Evolutionary conservation across 441 rosid species (phyloP).

Genomic region (Arabidopsis hybrid): DNA sequence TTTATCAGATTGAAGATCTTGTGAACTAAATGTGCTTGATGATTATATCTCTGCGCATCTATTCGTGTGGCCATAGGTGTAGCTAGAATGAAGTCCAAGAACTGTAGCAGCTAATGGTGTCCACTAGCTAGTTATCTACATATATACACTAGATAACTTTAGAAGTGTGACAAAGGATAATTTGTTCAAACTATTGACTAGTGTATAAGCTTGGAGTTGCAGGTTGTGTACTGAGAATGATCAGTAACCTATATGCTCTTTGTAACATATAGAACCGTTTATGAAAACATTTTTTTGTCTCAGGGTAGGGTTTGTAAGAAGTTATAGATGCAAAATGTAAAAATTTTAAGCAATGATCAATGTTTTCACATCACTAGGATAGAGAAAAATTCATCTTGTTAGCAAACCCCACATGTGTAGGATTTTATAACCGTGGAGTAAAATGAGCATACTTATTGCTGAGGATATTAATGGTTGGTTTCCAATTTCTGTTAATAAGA

Average conservation of each 20-base stretch:
- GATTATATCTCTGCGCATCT: slow-evolving; percentile 3
- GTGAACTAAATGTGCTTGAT: slow-evolving; percentile 4
- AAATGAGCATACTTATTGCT: neutral
- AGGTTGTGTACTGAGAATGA: neutral
- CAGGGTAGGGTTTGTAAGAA: neutral
- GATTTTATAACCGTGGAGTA: neutral
- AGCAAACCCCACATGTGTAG: neutral
- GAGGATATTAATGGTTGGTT: neutral
- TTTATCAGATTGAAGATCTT: slow-evolving; percentile 11
- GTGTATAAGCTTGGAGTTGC: slow-evolving; percentile 2
- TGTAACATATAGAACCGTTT: neutral
- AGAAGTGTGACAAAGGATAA: neutral
- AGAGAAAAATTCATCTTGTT: neutral
- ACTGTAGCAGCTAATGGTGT: neutral
- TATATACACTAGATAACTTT: slow-evolving; percentile 10
- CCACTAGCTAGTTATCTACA: slow-evolving; percentile 9
- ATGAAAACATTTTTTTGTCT: slow-evolving; percentile 9
- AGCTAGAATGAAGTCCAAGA: neutral
- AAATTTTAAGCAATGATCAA: neutral
- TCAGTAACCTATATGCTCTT: neutral
- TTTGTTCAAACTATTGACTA: neutral
- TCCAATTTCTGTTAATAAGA: neutral
- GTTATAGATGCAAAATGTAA: neutral
- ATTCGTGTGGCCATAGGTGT: slow-evolving; percentile 13
- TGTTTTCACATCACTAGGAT: neutral